Evolutionary conservation across 116 monocot species (phyloP).

Genomic region (Iris pallida): DNA sequence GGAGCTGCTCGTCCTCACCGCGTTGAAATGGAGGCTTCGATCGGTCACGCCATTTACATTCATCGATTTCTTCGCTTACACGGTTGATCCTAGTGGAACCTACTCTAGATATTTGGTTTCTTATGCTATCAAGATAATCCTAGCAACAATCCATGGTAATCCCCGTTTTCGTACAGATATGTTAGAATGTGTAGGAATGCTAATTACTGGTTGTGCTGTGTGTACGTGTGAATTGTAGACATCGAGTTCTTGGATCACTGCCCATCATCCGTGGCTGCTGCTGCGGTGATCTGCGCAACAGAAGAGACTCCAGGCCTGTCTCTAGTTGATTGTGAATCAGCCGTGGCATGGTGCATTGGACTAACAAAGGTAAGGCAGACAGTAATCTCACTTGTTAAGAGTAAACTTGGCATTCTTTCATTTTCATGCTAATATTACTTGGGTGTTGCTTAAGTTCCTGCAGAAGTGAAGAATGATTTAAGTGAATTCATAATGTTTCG

Average conservation of each 20-base stretch:
- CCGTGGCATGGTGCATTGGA: constrained; percentile 51
- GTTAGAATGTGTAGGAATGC: not conserved
- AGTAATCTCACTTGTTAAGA: not conserved
- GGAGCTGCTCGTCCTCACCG: constrained; percentile 64
- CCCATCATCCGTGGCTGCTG: constrained; percentile 69
- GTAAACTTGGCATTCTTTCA: not conserved
- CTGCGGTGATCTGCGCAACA: constrained; percentile 55
- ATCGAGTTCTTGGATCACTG: constrained; percentile 57
- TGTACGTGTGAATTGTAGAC: constrained; percentile 22
- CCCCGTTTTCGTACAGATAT: not conserved
- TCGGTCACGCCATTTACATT: constrained; percentile 68
- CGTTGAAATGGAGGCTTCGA: constrained; percentile 65
- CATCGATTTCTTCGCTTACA: constrained; percentile 57
- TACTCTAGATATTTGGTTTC: constrained; percentile 33
- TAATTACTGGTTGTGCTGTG: not conserved
- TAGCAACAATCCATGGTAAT: constrained; percentile 50
- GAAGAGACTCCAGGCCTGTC: constrained; percentile 29
- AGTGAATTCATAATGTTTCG: not conserved
- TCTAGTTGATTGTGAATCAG: constrained; percentile 27
- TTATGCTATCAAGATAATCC: constrained; percentile 44
- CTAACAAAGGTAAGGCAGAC: constrained; percentile 34
- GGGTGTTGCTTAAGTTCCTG: not conserved
- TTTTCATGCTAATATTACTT: not conserved
- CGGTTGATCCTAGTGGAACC: constrained; percentile 32
- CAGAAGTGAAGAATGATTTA: not conserved